These are phyloP conservation scores for Camptophora hylomeconis DNA, from an alignment of 2,329 filamentous ascomycete genomes.

Conservation along the genomic window DNA sequence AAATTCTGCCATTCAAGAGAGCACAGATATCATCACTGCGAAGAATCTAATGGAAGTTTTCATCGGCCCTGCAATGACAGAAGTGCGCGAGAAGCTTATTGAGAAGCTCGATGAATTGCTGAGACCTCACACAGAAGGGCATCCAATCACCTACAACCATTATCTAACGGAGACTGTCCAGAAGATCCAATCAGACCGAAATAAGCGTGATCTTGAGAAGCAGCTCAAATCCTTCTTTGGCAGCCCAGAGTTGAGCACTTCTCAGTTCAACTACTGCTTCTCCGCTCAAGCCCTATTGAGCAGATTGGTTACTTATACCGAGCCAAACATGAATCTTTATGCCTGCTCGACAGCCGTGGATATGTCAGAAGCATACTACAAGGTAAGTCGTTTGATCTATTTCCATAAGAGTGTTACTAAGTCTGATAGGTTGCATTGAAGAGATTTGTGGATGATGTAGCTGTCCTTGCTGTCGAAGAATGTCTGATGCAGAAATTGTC, in stretches of 20 bases:
- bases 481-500: slow-evolving; percentile 33
- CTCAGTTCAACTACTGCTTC: background rate
- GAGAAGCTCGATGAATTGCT: slow-evolving; percentile 35
- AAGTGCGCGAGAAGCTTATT: slow-evolving; percentile 23
- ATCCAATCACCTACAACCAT: slow-evolving; percentile 26
- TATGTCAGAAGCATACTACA: slow-evolving; percentile 34
- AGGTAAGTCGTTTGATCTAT: slow-evolving; percentile 20
- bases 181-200: slow-evolving; percentile 12
- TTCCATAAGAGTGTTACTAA: background rate
- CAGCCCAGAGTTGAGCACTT: too few relatives aligned
- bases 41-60: too few relatives aligned
- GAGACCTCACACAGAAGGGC: slow-evolving; percentile 27
- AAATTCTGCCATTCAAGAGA: too few relatives aligned
- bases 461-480: slow-evolving; percentile 36
- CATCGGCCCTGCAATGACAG: too few relatives aligned
- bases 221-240: slow-evolving; percentile 4
- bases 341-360: slow-evolving; percentile 28
- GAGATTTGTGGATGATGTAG: slow-evolving; percentile 36
- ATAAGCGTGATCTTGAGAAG: background rate
- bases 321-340: slow-evolving; percentile 25
- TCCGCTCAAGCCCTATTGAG: slow-evolving; percentile 3
- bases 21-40: too few relatives aligned
- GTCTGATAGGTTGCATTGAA: slow-evolving; percentile 28
- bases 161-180: slow-evolving; percentile 24
- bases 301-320: slow-evolving; percentile 9